Conservation (phyloP, 768 basidiomycete genomes). For the Lenzites betulinus region DNA sequence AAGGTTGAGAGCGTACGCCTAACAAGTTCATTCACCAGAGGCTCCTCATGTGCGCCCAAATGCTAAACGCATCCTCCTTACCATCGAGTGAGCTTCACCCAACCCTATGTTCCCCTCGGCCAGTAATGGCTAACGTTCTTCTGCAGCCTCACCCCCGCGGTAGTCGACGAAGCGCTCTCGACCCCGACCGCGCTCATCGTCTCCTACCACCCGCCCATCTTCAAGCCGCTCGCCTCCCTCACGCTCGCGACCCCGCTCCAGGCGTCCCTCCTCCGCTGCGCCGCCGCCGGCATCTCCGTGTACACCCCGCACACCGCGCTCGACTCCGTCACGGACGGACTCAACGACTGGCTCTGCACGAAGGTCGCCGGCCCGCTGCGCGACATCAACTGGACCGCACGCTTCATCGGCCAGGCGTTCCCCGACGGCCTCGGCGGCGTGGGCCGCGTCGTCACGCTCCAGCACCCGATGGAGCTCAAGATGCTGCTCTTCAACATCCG, state of each 20-base stretch:
- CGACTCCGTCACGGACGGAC: slow-evolving; percentile 80
- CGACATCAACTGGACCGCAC: slow-evolving; percentile 37
- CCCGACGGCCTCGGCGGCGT: slow-evolving; percentile 47
- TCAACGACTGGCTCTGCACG: slow-evolving; percentile 86
- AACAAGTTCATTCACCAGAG: slow-evolving; percentile 29
- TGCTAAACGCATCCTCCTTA: slow-evolving; percentile 39
- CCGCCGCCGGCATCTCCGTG: slow-evolving; percentile 80
- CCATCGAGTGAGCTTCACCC: slow-evolving; percentile 41
- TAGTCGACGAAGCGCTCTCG: slow-evolving; percentile 66
- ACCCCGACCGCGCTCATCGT: slow-evolving; percentile 67
- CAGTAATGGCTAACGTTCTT: no score
- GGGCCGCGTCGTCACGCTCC: slow-evolving; percentile 69
- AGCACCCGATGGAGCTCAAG: slow-evolving; percentile 57
- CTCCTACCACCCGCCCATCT: slow-evolving; percentile 86
- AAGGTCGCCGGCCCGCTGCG: slow-evolving; percentile 31
- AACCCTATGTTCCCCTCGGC: neutral
- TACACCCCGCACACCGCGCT: slow-evolving; percentile 89
- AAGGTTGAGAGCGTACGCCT: neutral
- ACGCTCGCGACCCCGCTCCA: slow-evolving; percentile 82
- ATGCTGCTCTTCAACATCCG: slow-evolving; percentile 71
- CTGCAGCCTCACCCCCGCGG: slow-evolving; percentile 68
- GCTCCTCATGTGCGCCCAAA: slow-evolving; percentile 35
- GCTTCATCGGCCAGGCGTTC: slow-evolving; percentile 32
- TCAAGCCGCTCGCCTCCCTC: slow-evolving; percentile 71
- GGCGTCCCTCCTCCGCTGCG: slow-evolving; percentile 74